phyloP scores from a whole-genome alignment of 805 yeast species.

The Wickerhamomyces sydowiorum region DNA sequence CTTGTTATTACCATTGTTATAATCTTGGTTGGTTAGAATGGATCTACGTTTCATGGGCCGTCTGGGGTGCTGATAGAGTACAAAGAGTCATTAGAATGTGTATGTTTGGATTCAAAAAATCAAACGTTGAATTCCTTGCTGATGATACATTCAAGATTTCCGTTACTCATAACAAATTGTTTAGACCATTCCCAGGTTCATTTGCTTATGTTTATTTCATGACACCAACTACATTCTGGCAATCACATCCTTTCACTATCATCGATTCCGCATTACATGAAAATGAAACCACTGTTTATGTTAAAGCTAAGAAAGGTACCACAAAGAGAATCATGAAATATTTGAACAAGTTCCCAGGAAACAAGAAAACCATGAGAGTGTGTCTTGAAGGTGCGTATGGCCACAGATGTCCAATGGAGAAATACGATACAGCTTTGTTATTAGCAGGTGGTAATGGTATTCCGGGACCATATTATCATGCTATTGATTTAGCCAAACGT shows the following conservation, averaged over 20 bases:
- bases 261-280: conserved; percentile 34
- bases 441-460: conserved; percentile 51
- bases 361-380: conserved; percentile 28
- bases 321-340: conserved; percentile 37
- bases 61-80: conserved; percentile 44
- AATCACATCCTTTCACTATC: conserved; percentile 70
- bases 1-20: conserved; percentile 53
- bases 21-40: conserved; percentile 49
- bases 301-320: conserved; percentile 54
- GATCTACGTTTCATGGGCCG: conserved; percentile 32
- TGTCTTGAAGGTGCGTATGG: conserved; percentile 66
- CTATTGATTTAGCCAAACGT: conserved; percentile 21
- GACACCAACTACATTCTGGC: conserved; percentile 50
- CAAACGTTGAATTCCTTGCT: conserved; percentile 10
- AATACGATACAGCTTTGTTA: conserved; percentile 32
- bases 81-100: conserved; percentile 32
- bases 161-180: conserved; percentile 31
- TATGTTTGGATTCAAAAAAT: conserved; percentile 1
- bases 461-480: conserved; percentile 44
- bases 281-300: conserved; percentile 34
- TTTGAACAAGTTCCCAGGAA: conserved; percentile 22
- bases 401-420: conserved; percentile 29
- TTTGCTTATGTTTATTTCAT: conserved; percentile 54
- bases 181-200: conserved; percentile 50
- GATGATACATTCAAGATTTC: conserved; percentile 39